Evolutionary conservation across 2,329 filamentous ascomycete species (phyloP), one percentile per base, ranked within the genome.

Genomic region (Botrytis aclada): DNA sequence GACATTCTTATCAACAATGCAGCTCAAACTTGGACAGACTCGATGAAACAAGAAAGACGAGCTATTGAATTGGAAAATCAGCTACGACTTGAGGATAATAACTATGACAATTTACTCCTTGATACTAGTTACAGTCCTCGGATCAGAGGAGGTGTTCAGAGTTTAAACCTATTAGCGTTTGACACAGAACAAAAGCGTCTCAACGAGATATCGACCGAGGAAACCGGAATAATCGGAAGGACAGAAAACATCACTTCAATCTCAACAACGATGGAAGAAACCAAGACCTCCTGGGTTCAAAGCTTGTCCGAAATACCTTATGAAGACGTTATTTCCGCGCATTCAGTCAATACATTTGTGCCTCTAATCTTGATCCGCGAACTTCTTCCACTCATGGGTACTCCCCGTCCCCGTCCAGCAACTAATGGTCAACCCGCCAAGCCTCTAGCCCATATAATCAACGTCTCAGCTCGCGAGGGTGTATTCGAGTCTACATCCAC

Each of bases 1-100:
- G 74, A 76, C 29, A 75, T 76, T 34, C 64, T 76, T 32, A 72
- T 76, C 66, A 76, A 76, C n/a, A 76, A 75, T 37, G 73, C 75
- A 9, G 75, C 75, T 22, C 75, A 76, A 45, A 76, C 75, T 12
- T 73, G 69, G 69, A 76, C 75, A 12, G 75, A 76, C 54, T 67
- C 74, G 3, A 6, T 75, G 10, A 63, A 73, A 43, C 62, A 72
- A 32, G 75, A 76, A 25, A 58, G 37, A 29, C 39, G 62, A 41
- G 75, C 74, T 0, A 69, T 75, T 22, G 34, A 74, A 25, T 32
- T 43, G n/a, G 75, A 76, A 41, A 14, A 69, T 20, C 60, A 56
- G 47, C 39, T 54, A 25, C 4, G 37, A 39, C 60, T 54, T 56
- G 32, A 47, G 9, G 34, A 56, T 12, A n/a, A 29, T 29, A 18